phyloP scores from a whole-genome alignment of 768 basidiomycete genomes.

The Tremella fuciformis region DNA sequence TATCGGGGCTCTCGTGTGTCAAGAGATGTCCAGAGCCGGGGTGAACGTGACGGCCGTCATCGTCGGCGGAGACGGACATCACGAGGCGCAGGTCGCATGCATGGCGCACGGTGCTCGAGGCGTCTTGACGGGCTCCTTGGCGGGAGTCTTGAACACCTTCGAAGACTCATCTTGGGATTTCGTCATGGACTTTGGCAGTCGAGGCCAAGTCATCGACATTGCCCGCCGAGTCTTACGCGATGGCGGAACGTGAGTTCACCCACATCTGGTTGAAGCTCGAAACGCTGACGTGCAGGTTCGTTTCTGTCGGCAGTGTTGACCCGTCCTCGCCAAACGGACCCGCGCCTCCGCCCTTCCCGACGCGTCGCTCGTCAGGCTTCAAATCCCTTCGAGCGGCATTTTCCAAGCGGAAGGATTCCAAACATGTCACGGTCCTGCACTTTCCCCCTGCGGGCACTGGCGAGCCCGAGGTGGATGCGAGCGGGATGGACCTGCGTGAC shows the following conservation, averaged over 20 bases:
- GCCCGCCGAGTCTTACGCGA: conserved; percentile 61
- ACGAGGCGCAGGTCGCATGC: conserved; percentile 55
- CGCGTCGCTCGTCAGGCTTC: conserved; percentile 28
- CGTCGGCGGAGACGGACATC: conserved; percentile 53
- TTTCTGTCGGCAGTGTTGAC: conserved; percentile 58
- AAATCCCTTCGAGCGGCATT: conserved; percentile 46
- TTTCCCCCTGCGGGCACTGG: conserved; percentile 39
- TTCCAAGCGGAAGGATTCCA: conserved; percentile 35
- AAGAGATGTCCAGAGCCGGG: conserved; percentile 68
- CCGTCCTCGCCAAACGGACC: conserved; percentile 49
- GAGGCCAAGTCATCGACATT: conserved; percentile 73
- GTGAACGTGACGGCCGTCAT: conserved; percentile 75
- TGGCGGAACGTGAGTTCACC: conserved; percentile 50
- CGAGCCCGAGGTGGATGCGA: conserved; percentile 45
- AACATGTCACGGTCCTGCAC: conserved; percentile 37
- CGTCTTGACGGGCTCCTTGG: conserved; percentile 63
- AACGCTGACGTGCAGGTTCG: conserved; percentile 56
- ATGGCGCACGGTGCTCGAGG: conserved; percentile 73
- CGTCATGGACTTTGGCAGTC: conserved; percentile 78
- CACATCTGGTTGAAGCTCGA: background rate
- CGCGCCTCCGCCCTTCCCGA: conserved; percentile 11
- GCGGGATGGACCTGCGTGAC: conserved; percentile 47
- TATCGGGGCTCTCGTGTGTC: conserved; percentile 72
- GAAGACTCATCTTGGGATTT: conserved; percentile 63
- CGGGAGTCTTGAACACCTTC: conserved; percentile 59